Base-by-base conservation (phyloP, 306 rosid genomes). In the Acacia melanoxylon region DNA sequence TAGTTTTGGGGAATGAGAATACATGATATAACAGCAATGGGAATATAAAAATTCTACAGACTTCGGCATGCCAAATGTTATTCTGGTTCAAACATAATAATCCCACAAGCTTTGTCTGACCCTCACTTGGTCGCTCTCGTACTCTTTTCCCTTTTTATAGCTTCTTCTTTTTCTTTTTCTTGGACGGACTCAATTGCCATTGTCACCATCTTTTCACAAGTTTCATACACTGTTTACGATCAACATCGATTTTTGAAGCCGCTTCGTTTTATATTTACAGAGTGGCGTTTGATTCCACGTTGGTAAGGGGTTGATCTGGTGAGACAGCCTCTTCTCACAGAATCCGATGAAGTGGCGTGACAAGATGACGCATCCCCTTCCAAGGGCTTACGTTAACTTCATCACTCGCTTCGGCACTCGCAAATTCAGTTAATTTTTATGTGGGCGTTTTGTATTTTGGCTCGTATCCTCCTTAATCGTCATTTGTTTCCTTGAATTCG, bases 341-440 rank as follows among this genome's bases (percentile, higher is more conserved):
- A 17, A 27, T n/a, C 71, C 8, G 76, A 83, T 76, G 85, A 75
- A 49, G 82, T 91, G 89, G 92, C 88, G 90, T 88, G 65, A 66
- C 35, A 86, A 66, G 84, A 58, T 89, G 80, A 80, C 73, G 68
- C 33, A 73, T 70, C 92, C 90, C 5, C n/a, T 85, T 3, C 82
- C 84, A 48, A 81, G 85, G 35, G 81, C 85, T 29, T 86, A 91
- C 87, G 3, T 31, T 48, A 66, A 86, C 44, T 72, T 91, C 54
- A 83, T 91, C 27, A 74, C 80, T 20, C 88, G 91, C 65, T 41
- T 92, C 33, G 59, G 90, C 17, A 66, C 85, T 67, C 94, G 85
- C 79, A 86, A 90, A 84, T 74, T 75, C n/a, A 92, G 97, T 94
- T n/a, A 37, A 49, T 15, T 9, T 19, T 9, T 68, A 35, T 35